Percentiles rank a stretch among this genome's conserved stretches.
Evolutionary conservation across 768 basidiomycete species (phyloP).

Genomic region (Paxillus ammoniavirescens): DNA sequence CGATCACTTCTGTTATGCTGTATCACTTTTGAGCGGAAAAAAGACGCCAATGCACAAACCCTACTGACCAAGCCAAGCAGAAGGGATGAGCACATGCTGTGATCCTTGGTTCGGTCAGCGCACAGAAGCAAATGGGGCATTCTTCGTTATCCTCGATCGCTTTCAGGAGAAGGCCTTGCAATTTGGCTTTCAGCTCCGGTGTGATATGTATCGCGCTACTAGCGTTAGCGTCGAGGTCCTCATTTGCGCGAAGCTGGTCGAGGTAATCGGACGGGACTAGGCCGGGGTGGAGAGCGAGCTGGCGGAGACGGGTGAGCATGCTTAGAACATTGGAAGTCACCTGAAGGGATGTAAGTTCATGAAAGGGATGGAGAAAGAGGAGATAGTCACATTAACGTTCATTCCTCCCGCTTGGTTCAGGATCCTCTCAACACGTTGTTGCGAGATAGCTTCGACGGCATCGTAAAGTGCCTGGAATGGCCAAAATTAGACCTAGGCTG

Average conservation of each 20-base stretch:
- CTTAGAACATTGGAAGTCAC: constrained; percentile 69
- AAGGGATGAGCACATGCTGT: constrained; percentile 73
- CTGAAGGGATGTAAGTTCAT: constrained; percentile 33
- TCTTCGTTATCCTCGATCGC: constrained; percentile 81
- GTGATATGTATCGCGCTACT: constrained; percentile 40
- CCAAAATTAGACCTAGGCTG: not conserved
- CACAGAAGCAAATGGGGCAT: constrained; percentile 72
- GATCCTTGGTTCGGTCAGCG: constrained; percentile 64
- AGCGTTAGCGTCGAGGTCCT: constrained; percentile 24
- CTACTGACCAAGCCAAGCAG: constrained; percentile 63
- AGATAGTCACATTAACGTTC: constrained; percentile 38
- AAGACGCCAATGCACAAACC: not conserved
- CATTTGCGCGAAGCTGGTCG: constrained; percentile 48
- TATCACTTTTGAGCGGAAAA: constrained; percentile 1
- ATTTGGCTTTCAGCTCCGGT: constrained; percentile 48
- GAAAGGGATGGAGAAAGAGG: not conserved
- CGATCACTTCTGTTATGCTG: constrained; percentile 69
- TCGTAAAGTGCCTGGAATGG: constrained; percentile 59
- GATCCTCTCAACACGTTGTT: constrained; percentile 57
- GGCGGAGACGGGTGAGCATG: constrained; percentile 84
- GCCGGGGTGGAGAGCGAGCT: constrained; percentile 76
- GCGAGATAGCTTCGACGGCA: constrained; percentile 60
- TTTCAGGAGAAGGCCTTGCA: constrained; percentile 59
- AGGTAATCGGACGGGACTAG: constrained; percentile 72
- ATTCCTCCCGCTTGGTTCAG: constrained; percentile 41